A percentile compares a stretch with the other conserved stretches of the same genome.
phyloP scores from a whole-genome alignment of 1,284 basidiomycete genomes.

The Laetiporus sulphureus region DNA sequence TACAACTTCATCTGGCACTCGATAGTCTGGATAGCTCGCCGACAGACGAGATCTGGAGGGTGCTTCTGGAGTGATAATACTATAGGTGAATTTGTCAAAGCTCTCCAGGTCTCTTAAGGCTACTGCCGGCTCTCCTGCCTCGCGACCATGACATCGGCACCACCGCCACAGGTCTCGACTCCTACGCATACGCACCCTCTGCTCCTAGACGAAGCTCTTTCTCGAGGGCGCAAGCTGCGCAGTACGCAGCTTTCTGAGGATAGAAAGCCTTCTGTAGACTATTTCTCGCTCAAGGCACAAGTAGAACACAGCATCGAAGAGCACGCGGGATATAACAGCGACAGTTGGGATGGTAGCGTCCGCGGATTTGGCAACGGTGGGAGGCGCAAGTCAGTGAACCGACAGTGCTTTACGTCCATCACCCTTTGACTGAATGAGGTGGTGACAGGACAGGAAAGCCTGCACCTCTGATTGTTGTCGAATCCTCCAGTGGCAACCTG shows the following conservation, averaged over 20 bases:
- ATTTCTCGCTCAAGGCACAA: conserved; percentile 56
- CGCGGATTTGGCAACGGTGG: conserved; percentile 41
- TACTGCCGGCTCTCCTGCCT: too few species aligned
- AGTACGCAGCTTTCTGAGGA: conserved; percentile 23
- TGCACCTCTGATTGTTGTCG: conserved; percentile 51
- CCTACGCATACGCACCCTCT: conserved; percentile 64
- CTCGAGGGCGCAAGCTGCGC: conserved; percentile 36
- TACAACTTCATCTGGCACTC: too few species aligned
- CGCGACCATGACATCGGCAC: conserved; percentile 27
- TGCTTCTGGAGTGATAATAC: too few species aligned
- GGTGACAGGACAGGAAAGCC: conserved; percentile 14
- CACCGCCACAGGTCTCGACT: conserved; percentile 28
- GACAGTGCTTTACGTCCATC: conserved; percentile 1
- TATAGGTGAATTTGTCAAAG: too few species aligned
- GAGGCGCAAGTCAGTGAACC: conserved; percentile 23
- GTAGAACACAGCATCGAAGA: conserved; percentile 37
- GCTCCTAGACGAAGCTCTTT: conserved; percentile 44
- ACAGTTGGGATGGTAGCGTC: conserved; percentile 59
- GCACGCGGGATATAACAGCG: conserved; percentile 17
- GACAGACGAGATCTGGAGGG: too few species aligned
- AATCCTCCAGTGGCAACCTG: conserved; percentile 35
- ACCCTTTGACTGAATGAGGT: conserved; percentile 1
- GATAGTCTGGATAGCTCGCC: too few species aligned
- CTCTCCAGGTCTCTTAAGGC: too few species aligned
- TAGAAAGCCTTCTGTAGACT: conserved; percentile 34